Base-by-base conservation (phyloP, 2,329 filamentous ascomycete species). In the Metarhizium humberi region DNA sequence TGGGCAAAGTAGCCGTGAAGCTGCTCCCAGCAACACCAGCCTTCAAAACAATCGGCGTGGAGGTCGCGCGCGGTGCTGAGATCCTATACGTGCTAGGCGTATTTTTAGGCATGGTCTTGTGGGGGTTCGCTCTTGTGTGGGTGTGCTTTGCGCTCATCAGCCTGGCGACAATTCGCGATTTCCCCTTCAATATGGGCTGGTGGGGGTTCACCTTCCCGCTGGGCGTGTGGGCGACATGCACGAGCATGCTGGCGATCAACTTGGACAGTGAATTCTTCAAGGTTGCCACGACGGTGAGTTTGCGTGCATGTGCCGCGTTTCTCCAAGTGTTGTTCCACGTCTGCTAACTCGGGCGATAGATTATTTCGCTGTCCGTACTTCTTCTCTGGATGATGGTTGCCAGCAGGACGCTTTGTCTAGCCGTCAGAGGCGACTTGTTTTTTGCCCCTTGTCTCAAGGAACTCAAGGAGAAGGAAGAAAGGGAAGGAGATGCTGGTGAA, bases 31-130 rank as follows among this genome's bases (percentile, higher is more conserved):
- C 68, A 46, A 73, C 69, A 2, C 64, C 59, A 53, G 70, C 71
- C 0, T 80, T 86, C 18, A 74, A 74, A 0, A 72, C 71, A 36
- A 70, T 76, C 2, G 71, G 55, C 11, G 49, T 63, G 13, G 58
- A 61, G 30, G 51, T 67, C 63, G 10, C 60, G 65, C 46, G 66
- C 1, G 68, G 60, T 25, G 67, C 67, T 1, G 67, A 71, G 30
- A 72, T 85, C 3, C 71, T 85, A 6, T 86, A 86, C 59, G 71
- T 83, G 1, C 56, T 83, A 0, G 83, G 85, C 0, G 71, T 82
- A 20, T 69, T 75, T 51, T 52, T 71, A 10, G 73, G 69, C 5
- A 63, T 76, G 11, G 57, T 73, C 34, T 72, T 77, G 67, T 76
- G 73, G 71, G 73, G 71, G 0, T 76, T 76, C 51, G 75, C 69